These are phyloP conservation scores for Cyclocybe aegerita DNA, from an alignment of 768 basidiomycete genomes.

Conservation along the genomic window DNA sequence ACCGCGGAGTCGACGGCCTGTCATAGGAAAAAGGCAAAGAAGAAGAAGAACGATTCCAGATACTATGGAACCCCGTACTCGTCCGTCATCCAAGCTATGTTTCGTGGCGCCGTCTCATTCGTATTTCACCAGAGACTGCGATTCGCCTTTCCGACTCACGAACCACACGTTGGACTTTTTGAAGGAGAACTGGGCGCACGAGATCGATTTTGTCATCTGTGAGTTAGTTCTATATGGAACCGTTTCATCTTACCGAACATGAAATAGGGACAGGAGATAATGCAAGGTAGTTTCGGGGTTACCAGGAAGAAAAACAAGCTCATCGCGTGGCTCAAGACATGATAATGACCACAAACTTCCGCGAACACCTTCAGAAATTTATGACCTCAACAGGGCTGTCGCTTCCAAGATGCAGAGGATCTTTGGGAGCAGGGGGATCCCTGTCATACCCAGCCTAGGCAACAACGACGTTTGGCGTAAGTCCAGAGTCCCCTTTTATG, in stretches of 20 bases:
- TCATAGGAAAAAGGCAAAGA: slow-evolving; percentile 62
- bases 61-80: slow-evolving; percentile 69
- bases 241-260: background rate
- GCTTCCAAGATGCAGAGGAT: slow-evolving; percentile 68
- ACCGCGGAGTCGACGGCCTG: slow-evolving; percentile 63
- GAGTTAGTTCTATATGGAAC: slow-evolving; percentile 18
- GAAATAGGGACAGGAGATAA: slow-evolving; percentile 74
- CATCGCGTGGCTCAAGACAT: slow-evolving; percentile 47
- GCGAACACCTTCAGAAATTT: slow-evolving; percentile 79
- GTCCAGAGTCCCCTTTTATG: slow-evolving; percentile 23
- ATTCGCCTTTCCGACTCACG: slow-evolving; percentile 76
- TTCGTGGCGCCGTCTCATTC: slow-evolving; percentile 2
- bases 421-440: slow-evolving; percentile 70
- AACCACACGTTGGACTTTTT: slow-evolving; percentile 83
- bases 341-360: slow-evolving; percentile 84
- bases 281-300: slow-evolving; percentile 45
- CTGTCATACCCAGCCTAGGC: slow-evolving; percentile 79
- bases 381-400: slow-evolving; percentile 66
- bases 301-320: slow-evolving; percentile 6
- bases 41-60: slow-evolving; percentile 50
- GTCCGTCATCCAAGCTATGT: slow-evolving; percentile 37
- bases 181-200: slow-evolving; percentile 74
- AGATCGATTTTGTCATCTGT: slow-evolving; percentile 93
- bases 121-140: slow-evolving; percentile 58
- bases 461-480: slow-evolving; percentile 93